Percentiles rank a stretch among this genome's conserved stretches.
phyloP scores from a whole-genome alignment of 2,329 filamentous ascomycete genomes.

The Claviceps pusilla region DNA sequence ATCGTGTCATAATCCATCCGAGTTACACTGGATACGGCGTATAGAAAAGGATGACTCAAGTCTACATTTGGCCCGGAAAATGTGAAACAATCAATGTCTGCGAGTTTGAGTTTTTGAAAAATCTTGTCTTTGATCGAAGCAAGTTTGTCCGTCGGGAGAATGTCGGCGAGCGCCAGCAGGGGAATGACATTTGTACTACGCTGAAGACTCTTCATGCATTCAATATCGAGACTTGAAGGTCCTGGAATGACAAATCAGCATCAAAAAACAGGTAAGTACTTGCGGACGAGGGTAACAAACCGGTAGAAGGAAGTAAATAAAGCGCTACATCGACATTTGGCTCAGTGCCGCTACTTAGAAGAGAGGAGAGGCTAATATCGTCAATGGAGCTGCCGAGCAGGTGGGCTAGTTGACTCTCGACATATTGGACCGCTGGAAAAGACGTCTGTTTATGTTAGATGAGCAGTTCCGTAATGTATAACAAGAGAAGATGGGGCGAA shows the following conservation, averaged over 20 bases:
- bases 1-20: conserved; percentile 65
- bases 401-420: conserved; percentile 36
- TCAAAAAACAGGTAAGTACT: background rate
- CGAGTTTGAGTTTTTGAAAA: conserved; percentile 36
- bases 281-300: conserved; percentile 26
- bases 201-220: conserved; percentile 55
- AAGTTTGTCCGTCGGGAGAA: conserved; percentile 43
- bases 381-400: conserved; percentile 38
- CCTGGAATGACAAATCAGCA: conserved; percentile 15
- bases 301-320: conserved; percentile 56
- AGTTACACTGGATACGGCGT: conserved; percentile 61
- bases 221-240: conserved; percentile 37
- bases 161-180: conserved; percentile 63
- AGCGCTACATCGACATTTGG: conserved; percentile 73
- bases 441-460: background rate
- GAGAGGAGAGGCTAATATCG: conserved; percentile 58
- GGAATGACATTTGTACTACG: conserved; percentile 73
- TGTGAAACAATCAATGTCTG: conserved; percentile 49
- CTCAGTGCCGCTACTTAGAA: conserved; percentile 71
- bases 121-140: conserved; percentile 45
- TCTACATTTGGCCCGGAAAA: conserved; percentile 32
- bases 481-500: background rate
- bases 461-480: background rate
- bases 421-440: conserved; percentile 43
- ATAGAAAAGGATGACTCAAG: conserved; percentile 33